Evolutionary conservation across 371 early-diverging fungal species (phyloP), one percentile per base, ranked within the genome.

Genomic region (Mucor mucedo): DNA sequence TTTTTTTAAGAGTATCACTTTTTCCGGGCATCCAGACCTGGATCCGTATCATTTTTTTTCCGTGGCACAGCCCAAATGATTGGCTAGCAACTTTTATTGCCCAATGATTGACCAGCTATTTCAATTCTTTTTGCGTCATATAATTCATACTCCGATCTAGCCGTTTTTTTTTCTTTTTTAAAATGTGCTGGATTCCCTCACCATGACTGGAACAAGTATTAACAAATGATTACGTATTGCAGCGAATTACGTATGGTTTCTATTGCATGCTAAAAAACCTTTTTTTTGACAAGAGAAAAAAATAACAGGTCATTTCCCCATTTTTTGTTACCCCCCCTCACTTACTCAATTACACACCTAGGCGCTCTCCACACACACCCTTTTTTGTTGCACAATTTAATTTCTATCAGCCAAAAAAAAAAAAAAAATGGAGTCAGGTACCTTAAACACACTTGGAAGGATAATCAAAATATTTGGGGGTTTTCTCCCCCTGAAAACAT

Each of bases 41-140:
- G 6, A 2, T 49, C 28, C 32, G 50, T 50, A 50, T 50, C 50
- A 50, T 50, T 47, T 50, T 3, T 50, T 47, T 50, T 3, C 35
- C 30, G 30, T 13, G 28, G 50, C 50, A 50, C 50, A 30, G 10
- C 4, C 21, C 4, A 4, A 28, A 38, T 53, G 39, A 53, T 53
- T 53, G 53, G 53, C 53, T 38, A 53, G 53, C 53, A 53, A 21
- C 21, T 21, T 21, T 1, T 21, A 21, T 21, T 21, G 21, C 21
- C 21, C 21, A 21, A 21, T 21, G 21, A 21, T 21, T 21, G 21
- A 21, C 21, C 21, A 21, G 21, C 21, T 1, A 21, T 21, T 21
- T 21, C 21, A 0, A 0, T 21, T 21, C 1, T 21, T 21, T 21
- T 50, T 50, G 50, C 50, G 50, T 50, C 50, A 50, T 50, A 50